Conservation (phyloP, 257 asterid genomes). For the Solanum appendiculatum region DNA sequence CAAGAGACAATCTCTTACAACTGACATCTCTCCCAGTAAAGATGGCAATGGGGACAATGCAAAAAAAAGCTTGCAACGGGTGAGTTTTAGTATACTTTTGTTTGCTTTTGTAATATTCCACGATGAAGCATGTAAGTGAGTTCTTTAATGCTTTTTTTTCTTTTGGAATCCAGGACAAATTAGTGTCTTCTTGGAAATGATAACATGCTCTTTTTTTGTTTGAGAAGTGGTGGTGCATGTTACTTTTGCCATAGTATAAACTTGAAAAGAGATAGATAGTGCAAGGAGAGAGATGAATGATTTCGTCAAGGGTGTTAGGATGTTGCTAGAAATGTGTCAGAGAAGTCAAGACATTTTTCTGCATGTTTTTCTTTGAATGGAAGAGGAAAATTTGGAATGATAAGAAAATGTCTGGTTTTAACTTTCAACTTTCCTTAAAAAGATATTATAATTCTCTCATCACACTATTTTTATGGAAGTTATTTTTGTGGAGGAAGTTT, state of each 20-base stretch:
- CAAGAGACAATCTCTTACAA: constrained; percentile 35
- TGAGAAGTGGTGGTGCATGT: not conserved
- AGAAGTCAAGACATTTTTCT: not conserved
- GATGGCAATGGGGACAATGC: constrained; percentile 44
- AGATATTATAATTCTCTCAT: not conserved
- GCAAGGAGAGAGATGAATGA: not conserved
- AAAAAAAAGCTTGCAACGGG: constrained; percentile 49
- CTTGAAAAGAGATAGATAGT: not conserved
- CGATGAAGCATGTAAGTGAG: not conserved
- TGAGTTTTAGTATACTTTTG: constrained; percentile 25
- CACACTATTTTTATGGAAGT: not conserved
- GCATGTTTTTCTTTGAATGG: not conserved
- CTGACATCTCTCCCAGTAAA: constrained; percentile 57
- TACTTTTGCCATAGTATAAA: not conserved
- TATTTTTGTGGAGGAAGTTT: not conserved
- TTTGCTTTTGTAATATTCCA: not conserved
- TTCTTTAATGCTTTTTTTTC: not conserved
- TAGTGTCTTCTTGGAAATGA: not conserved
- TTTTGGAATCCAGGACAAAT: not conserved
- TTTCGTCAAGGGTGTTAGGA: not conserved
- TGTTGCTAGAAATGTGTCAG: not conserved
- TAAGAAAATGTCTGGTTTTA: not conserved
- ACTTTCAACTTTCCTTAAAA: not conserved
- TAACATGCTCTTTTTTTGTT: not conserved
- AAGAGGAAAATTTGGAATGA: not conserved